A percentile compares a stretch with the other conserved stretches of the same genome.
Evolutionary conservation across 805 yeast genomes (phyloP).

Genomic region (Metschnikowia baotianmanensis): DNA sequence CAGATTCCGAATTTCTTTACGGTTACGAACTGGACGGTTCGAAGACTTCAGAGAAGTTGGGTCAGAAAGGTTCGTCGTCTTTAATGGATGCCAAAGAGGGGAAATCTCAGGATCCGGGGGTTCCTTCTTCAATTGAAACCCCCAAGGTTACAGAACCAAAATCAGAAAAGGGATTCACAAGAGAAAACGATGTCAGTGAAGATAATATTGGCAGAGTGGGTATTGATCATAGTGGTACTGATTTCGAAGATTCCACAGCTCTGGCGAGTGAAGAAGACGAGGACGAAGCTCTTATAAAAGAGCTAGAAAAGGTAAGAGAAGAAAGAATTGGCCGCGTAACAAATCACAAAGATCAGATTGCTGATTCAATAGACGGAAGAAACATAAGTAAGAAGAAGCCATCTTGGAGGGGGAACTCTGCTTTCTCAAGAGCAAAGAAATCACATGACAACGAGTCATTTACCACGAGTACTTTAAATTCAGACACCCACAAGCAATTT

Average conservation of each 20-base stretch:
- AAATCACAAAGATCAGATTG: constrained; percentile 15
- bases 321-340: too few species aligned
- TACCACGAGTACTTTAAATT: constrained; percentile 34
- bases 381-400: constrained; percentile 18
- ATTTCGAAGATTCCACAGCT: background rate
- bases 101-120: too few species aligned
- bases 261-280: constrained; percentile 10
- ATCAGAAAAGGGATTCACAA: background rate
- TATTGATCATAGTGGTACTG: background rate
- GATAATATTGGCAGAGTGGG: background rate
- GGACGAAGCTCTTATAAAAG: constrained; percentile 21
- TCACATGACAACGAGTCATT: constrained; percentile 17
- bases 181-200: background rate
- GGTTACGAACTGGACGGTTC: too few species aligned
- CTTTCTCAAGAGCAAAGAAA: constrained; percentile 19
- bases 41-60: too few species aligned
- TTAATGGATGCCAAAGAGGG: too few species aligned
- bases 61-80: too few species aligned
- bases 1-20: constrained; percentile 1
- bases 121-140: too few species aligned
- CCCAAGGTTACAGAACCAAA: background rate
- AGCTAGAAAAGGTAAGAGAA: constrained; percentile 18
- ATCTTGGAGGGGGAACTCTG: constrained; percentile 31
- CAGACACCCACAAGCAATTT: constrained; percentile 36
- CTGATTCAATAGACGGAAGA: background rate